phyloP scores from a whole-genome alignment of 225 moss, liverwort and hornwort genomes.

The Physcomitrium patens region DNA sequence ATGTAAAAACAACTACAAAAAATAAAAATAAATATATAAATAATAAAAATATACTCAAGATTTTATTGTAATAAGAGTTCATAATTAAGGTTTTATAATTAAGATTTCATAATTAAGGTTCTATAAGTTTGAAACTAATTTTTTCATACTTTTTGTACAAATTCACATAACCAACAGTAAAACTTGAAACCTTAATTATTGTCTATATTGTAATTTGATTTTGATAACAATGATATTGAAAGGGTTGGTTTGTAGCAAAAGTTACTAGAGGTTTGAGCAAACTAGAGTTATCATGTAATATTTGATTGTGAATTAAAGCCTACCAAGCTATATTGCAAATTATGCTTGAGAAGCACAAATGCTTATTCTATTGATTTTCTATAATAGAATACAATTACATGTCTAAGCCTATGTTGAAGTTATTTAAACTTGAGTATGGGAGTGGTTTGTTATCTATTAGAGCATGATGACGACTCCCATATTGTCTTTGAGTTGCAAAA shows the following conservation, averaged over 20 bases:
- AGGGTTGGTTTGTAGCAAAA: background rate
- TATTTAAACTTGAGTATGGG: slow-evolving; percentile 27
- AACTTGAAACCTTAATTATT: no score
- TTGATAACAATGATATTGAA: background rate
- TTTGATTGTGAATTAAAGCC: background rate
- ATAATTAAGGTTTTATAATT: no score
- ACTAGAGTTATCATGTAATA: background rate
- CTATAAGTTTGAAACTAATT: no score
- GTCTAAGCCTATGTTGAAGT: background rate
- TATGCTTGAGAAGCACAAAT: background rate
- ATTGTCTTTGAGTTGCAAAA: slow-evolving; percentile 77
- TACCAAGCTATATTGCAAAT: background rate
- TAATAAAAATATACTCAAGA: no score
- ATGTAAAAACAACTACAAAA: no score
- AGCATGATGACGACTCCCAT: slow-evolving; percentile 87
- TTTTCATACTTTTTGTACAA: no score
- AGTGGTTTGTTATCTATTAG: slow-evolving; percentile 56
- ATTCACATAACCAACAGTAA: no score
- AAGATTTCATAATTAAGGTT: no score
- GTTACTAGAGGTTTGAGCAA: background rate
- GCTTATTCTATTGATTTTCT: slow-evolving; percentile 6
- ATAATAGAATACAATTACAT: background rate
- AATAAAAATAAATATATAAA: no score
- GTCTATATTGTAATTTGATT: background rate
- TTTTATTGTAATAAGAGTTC: no score